Conservation (phyloP, 2,329 filamentous ascomycete species). For the Aspergillus awamori region DNA sequence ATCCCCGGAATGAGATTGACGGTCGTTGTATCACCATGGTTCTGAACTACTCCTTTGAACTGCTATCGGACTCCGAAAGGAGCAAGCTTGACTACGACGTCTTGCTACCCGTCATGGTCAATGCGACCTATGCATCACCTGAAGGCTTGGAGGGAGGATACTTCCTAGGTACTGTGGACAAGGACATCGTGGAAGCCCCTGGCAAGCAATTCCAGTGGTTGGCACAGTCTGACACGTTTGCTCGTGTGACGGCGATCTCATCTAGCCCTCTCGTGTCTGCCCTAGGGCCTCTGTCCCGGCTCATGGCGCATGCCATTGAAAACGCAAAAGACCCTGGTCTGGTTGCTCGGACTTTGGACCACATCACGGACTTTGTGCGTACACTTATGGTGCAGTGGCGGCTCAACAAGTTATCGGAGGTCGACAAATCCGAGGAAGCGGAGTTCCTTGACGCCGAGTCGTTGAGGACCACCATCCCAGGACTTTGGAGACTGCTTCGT, state of each 20-base stretch:
- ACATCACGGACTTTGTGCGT: slow-evolving; percentile 67
- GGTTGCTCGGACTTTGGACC: slow-evolving; percentile 55
- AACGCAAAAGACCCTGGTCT: slow-evolving; percentile 52
- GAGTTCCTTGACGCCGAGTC: slow-evolving; percentile 67
- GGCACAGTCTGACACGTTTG: slow-evolving; percentile 59
- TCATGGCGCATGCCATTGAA: slow-evolving; percentile 65
- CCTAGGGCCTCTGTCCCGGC: slow-evolving; percentile 64
- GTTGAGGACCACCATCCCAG: slow-evolving; percentile 66
- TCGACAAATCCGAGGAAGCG: slow-evolving; percentile 70
- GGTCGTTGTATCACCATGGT: slow-evolving; percentile 65
- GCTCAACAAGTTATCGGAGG: slow-evolving; percentile 69
- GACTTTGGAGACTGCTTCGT: slow-evolving; percentile 74
- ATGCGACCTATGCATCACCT: slow-evolving; percentile 67
- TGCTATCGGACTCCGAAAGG: slow-evolving; percentile 65
- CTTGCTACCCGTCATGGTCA: slow-evolving; percentile 70
- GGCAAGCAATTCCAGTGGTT: slow-evolving; percentile 67
- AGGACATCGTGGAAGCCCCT: slow-evolving; percentile 63
- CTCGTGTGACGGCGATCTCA: slow-evolving; percentile 58
- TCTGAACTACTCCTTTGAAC: slow-evolving; percentile 74
- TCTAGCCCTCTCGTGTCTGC: slow-evolving; percentile 62
- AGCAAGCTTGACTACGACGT: slow-evolving; percentile 66
- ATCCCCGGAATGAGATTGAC: slow-evolving; percentile 54
- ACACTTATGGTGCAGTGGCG: slow-evolving; percentile 73
- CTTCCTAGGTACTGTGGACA: slow-evolving; percentile 70
- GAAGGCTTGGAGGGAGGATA: slow-evolving; percentile 77